These are phyloP conservation scores for Bodo saltans DNA, from an alignment of 78 protist genomes.

Conservation along the genomic window DNA sequence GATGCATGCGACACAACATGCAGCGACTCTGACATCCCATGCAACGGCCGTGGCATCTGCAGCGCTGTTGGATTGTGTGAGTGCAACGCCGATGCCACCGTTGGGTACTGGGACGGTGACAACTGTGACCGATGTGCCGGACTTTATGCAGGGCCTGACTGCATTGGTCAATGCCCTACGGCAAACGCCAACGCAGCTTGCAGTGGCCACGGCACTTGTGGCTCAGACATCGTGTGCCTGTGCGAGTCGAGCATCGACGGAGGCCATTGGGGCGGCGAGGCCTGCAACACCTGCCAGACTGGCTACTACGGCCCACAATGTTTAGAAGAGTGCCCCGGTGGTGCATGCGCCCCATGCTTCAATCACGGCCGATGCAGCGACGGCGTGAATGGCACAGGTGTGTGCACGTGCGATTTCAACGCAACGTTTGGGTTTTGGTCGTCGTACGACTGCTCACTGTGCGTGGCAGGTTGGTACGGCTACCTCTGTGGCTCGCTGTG, in stretches of 20 bases:
- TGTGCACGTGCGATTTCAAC: slow-evolving; percentile 20
- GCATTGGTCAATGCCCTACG: slow-evolving; percentile 20
- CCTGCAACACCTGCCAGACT: slow-evolving; percentile 1
- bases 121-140: background rate
- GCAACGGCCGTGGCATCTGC: slow-evolving; percentile 25
- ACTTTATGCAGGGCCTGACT: background rate
- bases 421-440: no score
- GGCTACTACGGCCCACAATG: slow-evolving; percentile 12
- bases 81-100: slow-evolving; percentile 2
- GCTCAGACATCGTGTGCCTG: background rate
- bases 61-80: background rate
- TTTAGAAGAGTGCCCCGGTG: slow-evolving; percentile 2
- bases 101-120: slow-evolving; percentile 3
- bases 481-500: no score
- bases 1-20: slow-evolving; percentile 15
- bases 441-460: no score
- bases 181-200: slow-evolving; percentile 12
- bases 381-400: background rate
- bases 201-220: slow-evolving; percentile 25
- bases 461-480: no score
- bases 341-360: slow-evolving; percentile 11
- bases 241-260: no score
- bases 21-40: background rate
- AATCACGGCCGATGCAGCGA: slow-evolving; percentile 14
- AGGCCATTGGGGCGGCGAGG: no score